Evolutionary conservation across 1,284 basidiomycete genomes (phyloP).

Genomic region (Irpex sp.): DNA sequence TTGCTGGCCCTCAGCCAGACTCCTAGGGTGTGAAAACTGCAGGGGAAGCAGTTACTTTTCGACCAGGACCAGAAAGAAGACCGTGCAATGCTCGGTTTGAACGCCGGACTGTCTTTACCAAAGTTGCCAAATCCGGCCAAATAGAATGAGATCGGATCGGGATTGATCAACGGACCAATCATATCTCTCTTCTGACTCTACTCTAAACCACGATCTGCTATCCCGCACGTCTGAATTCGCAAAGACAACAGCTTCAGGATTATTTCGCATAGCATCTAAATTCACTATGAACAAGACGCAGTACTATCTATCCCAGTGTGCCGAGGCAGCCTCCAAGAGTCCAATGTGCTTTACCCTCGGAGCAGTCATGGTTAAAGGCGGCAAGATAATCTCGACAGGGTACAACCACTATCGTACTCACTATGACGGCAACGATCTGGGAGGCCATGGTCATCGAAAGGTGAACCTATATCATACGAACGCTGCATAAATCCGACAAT

Average conservation of each 20-base stretch:
- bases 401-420: slow-evolving; percentile 54
- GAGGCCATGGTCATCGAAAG: slow-evolving; percentile 40
- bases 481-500: neutral
- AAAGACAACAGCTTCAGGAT: too few relatives aligned
- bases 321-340: slow-evolving; percentile 47
- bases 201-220: neutral
- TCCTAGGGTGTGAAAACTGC: neutral
- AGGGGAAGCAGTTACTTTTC: neutral
- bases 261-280: too few relatives aligned
- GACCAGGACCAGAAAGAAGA: neutral
- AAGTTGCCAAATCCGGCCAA: neutral
- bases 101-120: neutral
- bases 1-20: too few relatives aligned
- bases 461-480: slow-evolving; percentile 8
- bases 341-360: slow-evolving; percentile 55
- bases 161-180: neutral
- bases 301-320: slow-evolving; percentile 51
- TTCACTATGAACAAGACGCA: slow-evolving; percentile 43
- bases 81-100: neutral
- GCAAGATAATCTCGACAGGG: slow-evolving; percentile 50
- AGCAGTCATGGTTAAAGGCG: slow-evolving; percentile 54
- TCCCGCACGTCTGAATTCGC: neutral
- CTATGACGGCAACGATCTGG: slow-evolving; percentile 45
- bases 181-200: neutral
- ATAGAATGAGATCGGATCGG: neutral